A percentile compares a stretch with the other conserved stretches of the same genome.
These are phyloP conservation scores for Skeletonema tropicum DNA, from an alignment of 108 stramenopile genomes.

Conservation along the genomic window DNA sequence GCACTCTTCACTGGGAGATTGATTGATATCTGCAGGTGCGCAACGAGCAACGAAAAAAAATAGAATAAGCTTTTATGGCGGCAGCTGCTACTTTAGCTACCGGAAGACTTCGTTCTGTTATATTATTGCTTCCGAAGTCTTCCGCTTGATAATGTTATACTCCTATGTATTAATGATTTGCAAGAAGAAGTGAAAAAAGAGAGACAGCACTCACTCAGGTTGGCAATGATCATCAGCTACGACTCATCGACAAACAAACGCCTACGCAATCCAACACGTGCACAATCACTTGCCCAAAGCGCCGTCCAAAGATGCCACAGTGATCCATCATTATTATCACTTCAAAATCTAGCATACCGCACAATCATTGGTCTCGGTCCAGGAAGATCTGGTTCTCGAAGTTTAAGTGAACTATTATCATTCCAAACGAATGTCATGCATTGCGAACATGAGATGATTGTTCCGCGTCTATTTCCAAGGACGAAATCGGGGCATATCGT, in stretches of 20 bases:
- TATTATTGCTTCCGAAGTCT: no score
- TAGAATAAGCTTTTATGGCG: no score
- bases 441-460: slow-evolving; percentile 15
- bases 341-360: background rate
- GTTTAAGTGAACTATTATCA: slow-evolving; percentile 5
- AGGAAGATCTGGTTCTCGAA: background rate
- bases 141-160: no score
- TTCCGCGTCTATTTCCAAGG: background rate
- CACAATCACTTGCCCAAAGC: slow-evolving; percentile 2
- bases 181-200: no score
- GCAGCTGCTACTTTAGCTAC: no score
- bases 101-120: no score
- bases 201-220: no score
- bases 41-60: no score
- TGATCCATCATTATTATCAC: background rate
- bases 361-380: background rate
- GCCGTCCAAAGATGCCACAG: slow-evolving; percentile 5
- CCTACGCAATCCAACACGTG: slow-evolving; percentile 8
- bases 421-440: background rate
- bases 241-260: slow-evolving; percentile 16
- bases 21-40: no score
- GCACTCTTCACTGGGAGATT: no score
- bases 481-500: background rate
- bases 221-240: slow-evolving; percentile 2
- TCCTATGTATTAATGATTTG: no score